Base-by-base conservation (phyloP, 169 alveolate species). In the Babesia divergens region DNA sequence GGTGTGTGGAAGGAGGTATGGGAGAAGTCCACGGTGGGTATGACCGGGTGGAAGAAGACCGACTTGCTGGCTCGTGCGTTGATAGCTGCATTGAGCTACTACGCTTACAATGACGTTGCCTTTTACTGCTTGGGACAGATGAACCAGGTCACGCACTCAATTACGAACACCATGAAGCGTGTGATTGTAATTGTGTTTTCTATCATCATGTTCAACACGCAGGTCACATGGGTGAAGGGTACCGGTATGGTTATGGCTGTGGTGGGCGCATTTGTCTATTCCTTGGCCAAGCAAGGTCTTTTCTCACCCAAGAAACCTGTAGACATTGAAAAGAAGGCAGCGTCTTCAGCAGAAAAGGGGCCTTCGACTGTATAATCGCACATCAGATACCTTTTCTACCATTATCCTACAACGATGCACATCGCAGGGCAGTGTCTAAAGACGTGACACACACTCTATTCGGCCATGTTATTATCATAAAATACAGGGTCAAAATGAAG, bases 101-200 rank as follows among this genome's bases (percentile, higher is more conserved):
- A 85, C 72, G 37, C 72, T 16, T 86, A 89, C 69, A 91, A 91
- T 66, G 94, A 89, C 67, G 84, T 89, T 26, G 89, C 94, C 6
- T 91, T 84, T 70, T 76, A 86, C 51, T 90, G 95, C 53, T 75
- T 90, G 20, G 92, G 89, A 29, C 82, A 68, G 44, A 80, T 90
- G 11, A 89, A 87, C 51, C 95, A 85, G 65, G 88, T 91, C 32
- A 82, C 94, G 11, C 95, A 91, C 72, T 91, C 95, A 2, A 87
- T 91, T 24, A 92, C 94, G 14, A 91, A 91, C 69, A 86, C 94
- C 1, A 49, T 91, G 51, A 91, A 91, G 79, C 54, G 95, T 22
- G 85, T 91, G 13, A 90, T 90, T 46, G 86, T 91, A 16, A 91
- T 91, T 26, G 90, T 75, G 50, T 77, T 90, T 6, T 71, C 94